These are phyloP conservation scores for Colletotrichum filicis DNA, from an alignment of 2,329 filamentous ascomycete species.

Conservation along the genomic window DNA sequence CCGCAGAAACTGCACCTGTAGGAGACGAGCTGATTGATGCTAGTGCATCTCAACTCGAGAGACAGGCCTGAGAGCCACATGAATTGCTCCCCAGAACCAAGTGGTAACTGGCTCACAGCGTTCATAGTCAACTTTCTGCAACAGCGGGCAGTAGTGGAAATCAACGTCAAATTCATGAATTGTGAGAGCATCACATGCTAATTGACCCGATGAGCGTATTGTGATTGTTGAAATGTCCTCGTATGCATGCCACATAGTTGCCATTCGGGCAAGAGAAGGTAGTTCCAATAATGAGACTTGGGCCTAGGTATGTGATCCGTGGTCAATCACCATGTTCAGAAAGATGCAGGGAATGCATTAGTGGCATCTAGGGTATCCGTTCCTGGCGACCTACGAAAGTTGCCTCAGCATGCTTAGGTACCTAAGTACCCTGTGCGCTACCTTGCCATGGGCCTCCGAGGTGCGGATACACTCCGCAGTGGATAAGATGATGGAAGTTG, in stretches of 20 bases:
- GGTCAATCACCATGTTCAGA: background rate
- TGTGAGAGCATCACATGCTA: constrained; percentile 7
- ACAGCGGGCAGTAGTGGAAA: background rate
- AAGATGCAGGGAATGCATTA: background rate
- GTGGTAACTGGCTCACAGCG: constrained; percentile 27
- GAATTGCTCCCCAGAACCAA: constrained; percentile 24
- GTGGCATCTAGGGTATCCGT: background rate
- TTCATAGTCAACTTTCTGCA: constrained; percentile 20
- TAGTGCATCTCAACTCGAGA: constrained; percentile 32
- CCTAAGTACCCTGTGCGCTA: background rate
- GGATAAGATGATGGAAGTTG: background rate
- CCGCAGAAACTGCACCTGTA: constrained; percentile 3
- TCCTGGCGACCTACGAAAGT: background rate
- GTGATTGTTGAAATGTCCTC: background rate
- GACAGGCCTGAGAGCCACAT: constrained; percentile 9
- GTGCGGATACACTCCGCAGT: background rate
- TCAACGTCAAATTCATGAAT: constrained; percentile 29
- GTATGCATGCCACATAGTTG: background rate
- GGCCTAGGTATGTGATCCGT: background rate
- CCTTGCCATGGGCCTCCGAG: background rate
- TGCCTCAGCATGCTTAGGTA: background rate
- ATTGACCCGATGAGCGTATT: background rate
- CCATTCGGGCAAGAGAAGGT: background rate
- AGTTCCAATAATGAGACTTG: background rate
- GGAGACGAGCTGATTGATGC: constrained; percentile 28